These are phyloP conservation scores for Magnolia sinica DNA, from an alignment of 164 flowering plant genomes.

Conservation along the genomic window DNA sequence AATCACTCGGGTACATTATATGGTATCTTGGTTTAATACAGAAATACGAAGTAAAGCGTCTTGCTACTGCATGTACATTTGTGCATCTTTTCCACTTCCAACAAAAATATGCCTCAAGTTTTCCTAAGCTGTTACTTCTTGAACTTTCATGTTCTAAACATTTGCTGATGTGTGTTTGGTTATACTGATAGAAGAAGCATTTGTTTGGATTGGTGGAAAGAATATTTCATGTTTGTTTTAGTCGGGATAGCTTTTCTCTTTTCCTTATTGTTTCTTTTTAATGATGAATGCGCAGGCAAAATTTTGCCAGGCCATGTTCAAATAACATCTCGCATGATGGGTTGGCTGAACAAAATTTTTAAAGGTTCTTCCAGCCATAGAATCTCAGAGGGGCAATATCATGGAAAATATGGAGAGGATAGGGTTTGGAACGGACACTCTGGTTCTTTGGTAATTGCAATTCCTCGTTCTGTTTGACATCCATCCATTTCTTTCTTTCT, in stretches of 20 bases:
- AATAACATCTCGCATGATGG: constrained; percentile 47
- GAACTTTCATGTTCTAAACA: not conserved
- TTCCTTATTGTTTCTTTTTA: constrained; percentile 1
- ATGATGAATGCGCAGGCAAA: constrained; percentile 23
- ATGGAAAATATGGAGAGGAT: constrained; percentile 50
- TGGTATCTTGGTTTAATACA: not conserved
- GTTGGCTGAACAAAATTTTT: constrained; percentile 71
- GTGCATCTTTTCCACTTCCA: not conserved
- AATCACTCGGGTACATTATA: not conserved
- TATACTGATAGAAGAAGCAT: not conserved
- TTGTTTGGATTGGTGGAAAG: not conserved
- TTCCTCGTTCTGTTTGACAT: not conserved
- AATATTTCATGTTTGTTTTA: not conserved
- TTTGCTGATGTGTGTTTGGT: not conserved
- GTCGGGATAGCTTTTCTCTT: not conserved
- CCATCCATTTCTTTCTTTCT: not conserved
- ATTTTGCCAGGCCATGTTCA: constrained; percentile 29
- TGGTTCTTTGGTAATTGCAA: constrained; percentile 37
- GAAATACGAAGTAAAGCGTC: not conserved
- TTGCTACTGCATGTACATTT: not conserved
- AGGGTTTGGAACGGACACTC: constrained; percentile 45
- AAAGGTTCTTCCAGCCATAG: constrained; percentile 22
- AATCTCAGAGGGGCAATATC: constrained; percentile 27
- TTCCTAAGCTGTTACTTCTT: not conserved
- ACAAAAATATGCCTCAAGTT: not conserved